A percentile compares a stretch with the other conserved stretches of the same genome.
Conservation (phyloP, 345 rosid species). For the Euphorbia peplus region DNA sequence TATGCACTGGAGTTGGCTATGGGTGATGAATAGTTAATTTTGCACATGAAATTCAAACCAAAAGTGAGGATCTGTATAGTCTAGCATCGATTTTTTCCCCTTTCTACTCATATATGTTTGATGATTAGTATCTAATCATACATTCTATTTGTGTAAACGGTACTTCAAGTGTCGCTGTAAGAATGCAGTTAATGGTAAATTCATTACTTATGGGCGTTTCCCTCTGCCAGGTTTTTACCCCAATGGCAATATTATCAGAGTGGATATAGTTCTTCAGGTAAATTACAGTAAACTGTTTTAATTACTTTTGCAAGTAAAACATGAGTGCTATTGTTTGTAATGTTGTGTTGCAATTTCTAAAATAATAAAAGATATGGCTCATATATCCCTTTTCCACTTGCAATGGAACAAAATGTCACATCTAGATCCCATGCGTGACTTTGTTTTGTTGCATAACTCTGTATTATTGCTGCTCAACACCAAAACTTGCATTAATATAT, state of each 20-base stretch:
- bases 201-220: slow-evolving; percentile 5
- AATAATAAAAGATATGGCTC: not conserved
- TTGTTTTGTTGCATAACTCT: not conserved
- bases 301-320: not conserved
- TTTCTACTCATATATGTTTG: not conserved
- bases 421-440: not conserved
- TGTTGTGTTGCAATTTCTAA: not conserved
- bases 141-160: too few species aligned
- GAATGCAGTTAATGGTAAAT: not conserved
- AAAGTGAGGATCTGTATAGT: slow-evolving; percentile 16
- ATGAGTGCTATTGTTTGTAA: too few species aligned
- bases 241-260: not conserved
- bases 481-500: not conserved
- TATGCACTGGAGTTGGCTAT: slow-evolving; percentile 90
- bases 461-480: not conserved
- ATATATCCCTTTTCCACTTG: not conserved
- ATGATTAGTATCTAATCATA: slow-evolving; percentile 1
- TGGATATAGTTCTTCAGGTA: not conserved
- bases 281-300: not conserved
- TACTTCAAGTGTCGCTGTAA: not conserved
- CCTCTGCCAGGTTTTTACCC: not conserved
- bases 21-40: slow-evolving; percentile 64
- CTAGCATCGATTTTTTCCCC: slow-evolving; percentile 14
- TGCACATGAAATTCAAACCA: not conserved
- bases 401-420: not conserved